phyloP scores from a whole-genome alignment of 2,329 filamentous ascomycete species.

The Aspergillus vadensis region DNA sequence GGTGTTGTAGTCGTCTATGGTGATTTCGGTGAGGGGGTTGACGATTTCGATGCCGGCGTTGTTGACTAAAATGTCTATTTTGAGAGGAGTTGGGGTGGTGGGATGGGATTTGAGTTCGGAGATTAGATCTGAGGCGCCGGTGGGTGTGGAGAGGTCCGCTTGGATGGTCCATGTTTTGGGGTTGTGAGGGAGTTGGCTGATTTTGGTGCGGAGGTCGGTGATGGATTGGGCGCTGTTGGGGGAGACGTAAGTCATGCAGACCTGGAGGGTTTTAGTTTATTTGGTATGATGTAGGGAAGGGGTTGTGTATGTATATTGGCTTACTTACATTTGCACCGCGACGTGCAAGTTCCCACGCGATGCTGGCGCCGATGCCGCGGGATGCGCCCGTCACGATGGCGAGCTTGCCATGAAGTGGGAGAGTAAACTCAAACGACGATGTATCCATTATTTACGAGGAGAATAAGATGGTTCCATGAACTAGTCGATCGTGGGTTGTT shows the following conservation, averaged over 20 bases:
- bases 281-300: no score
- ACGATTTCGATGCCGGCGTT: constrained; percentile 3
- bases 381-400: constrained; percentile 11
- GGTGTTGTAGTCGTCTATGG: background rate
- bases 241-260: constrained; percentile 8
- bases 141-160: constrained; percentile 2
- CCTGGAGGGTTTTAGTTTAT: background rate
- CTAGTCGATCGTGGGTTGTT: background rate
- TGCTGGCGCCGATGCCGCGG: constrained; percentile 5
- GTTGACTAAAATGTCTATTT: constrained; percentile 13
- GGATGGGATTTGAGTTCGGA: background rate
- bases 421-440: background rate
- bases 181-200: background rate
- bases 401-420: constrained; percentile 1
- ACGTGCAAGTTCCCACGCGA: constrained; percentile 4
- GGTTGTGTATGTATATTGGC: background rate
- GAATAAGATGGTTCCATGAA: background rate
- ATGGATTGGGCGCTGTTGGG: background rate
- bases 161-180: background rate
- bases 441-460: background rate
- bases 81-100: background rate
- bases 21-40: background rate
- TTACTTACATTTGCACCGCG: constrained; percentile 6
- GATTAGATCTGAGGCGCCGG: background rate
- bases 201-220: background rate